Percentiles rank a stretch among this genome's conserved stretches.
phyloP scores from a whole-genome alignment of 768 basidiomycete species.

The Rubroboletus pulcherrimus region DNA sequence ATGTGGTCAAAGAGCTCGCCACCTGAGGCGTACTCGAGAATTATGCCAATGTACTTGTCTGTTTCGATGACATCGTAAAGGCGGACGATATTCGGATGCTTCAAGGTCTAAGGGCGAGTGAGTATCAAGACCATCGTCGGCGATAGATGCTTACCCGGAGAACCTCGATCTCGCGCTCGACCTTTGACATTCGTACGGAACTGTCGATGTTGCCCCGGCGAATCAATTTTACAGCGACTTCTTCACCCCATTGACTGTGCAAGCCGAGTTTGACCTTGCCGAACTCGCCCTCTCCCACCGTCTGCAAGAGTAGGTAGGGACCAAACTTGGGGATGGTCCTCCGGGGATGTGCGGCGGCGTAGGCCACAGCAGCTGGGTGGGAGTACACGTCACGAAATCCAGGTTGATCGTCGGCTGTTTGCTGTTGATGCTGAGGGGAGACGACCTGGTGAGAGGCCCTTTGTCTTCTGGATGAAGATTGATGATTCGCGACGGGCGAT shows the following conservation, averaged over 20 bases:
- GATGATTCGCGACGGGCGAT: constrained; percentile 39
- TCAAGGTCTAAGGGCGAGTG: constrained; percentile 62
- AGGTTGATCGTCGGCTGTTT: constrained; percentile 41
- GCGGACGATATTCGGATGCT: constrained; percentile 97
- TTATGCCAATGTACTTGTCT: constrained; percentile 99
- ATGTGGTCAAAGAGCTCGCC: constrained; percentile 99
- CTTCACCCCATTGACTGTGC: constrained; percentile 90
- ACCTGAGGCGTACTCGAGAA: constrained; percentile 96
- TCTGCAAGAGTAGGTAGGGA: constrained; percentile 92
- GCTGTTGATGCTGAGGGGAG: constrained; percentile 43
- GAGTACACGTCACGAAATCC: constrained; percentile 72
- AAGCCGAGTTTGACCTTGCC: constrained; percentile 98
- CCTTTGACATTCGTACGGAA: constrained; percentile 84
- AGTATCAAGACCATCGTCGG: not conserved
- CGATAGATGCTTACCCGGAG: constrained; percentile 61
- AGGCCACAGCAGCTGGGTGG: constrained; percentile 83
- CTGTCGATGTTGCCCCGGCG: constrained; percentile 89
- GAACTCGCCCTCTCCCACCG: constrained; percentile 97
- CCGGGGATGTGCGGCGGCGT: constrained; percentile 74
- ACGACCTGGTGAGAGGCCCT: constrained; percentile 73
- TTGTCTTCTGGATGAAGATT: constrained; percentile 50
- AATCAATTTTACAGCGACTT: constrained; percentile 98
- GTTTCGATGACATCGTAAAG: constrained; percentile 99
- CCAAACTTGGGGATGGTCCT: constrained; percentile 93
- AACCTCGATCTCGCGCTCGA: constrained; percentile 97